Base-by-base conservation (phyloP, 352 stramenopile genomes). In the Phytophthora gonapodyides region DNA sequence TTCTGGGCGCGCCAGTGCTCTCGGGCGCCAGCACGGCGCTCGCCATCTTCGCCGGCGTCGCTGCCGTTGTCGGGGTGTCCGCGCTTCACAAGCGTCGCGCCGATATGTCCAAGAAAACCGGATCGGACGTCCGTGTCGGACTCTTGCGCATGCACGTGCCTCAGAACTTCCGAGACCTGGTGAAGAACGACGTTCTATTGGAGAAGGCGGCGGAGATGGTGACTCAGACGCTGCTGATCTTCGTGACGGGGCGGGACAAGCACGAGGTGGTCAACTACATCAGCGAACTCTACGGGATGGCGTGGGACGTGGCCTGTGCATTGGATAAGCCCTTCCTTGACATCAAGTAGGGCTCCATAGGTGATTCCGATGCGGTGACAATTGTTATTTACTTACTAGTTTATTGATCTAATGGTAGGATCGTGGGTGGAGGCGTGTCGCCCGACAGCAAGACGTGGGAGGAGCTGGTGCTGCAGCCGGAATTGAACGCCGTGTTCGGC, bases 111-210 rank as follows among this genome's bases (percentile, higher is more conserved):
- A 47, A 48, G 42, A 57, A 12, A 33, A 38, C 46, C 7, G 30
- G 46, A 1, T 13, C 48, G 15, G 52, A 67, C 21, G 53, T 91
- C 21, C 73, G 66, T 10, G 76, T 89, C 10, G 82, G 73, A 0
- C 45, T 89, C 37, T 55, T 89, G 24, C 73, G 76, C 13, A 61
- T 92, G 37, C 59, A 78, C 42, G 78, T 89, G 40, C 75, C 80
- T 30, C 61, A 76, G 62, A 89, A 82, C 54, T 84, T 87, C 40
- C 81, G 73, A 1, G 75, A 82, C 50, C 40, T 84, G 58, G 78
- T 87, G 16, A 87, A 82, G 56, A 87, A 90, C 54, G 69, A 94
- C 67, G 81, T 94, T 52, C 61, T 92, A n/a, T 24, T 94, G 19
- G 82, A 91, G 47, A 89, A 88, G 57, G 51, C 72, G 9, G 71